These are phyloP conservation scores for Aspergillus brasiliensis DNA, from an alignment of 2,329 filamentous ascomycete species.

Conservation along the genomic window DNA sequence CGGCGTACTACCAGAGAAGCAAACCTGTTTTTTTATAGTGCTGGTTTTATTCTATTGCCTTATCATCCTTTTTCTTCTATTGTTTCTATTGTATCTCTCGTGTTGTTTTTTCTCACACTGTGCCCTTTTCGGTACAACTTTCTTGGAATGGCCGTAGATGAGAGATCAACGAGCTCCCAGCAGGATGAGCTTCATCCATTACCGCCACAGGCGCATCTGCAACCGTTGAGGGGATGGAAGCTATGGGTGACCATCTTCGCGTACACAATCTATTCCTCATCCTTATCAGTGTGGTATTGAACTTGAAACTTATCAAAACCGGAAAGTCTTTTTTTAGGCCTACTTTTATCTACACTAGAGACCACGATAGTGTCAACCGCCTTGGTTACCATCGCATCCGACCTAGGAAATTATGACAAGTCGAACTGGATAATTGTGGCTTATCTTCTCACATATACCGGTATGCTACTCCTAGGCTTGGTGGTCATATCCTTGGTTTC, in stretches of 20 bases:
- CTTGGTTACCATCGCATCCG: background rate
- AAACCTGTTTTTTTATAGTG: no score
- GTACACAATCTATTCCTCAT: background rate
- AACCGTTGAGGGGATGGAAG: background rate
- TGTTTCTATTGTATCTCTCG: no score
- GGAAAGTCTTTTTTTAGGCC: background rate
- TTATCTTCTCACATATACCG: background rate
- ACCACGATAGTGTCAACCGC: background rate
- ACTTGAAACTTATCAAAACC: background rate
- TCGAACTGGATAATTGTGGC: background rate
- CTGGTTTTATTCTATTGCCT: no score
- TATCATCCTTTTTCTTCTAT: no score
- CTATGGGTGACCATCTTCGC: background rate
- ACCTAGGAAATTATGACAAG: background rate
- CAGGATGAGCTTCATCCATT: background rate
- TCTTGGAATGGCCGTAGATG: no score
- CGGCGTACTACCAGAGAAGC: no score
- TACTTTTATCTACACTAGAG: background rate
- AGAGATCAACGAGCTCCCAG: background rate
- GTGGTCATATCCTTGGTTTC: background rate
- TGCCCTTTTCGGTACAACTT: no score
- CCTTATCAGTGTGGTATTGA: background rate
- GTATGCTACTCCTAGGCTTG: background rate
- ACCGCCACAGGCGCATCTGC: background rate
- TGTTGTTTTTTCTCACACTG: background rate